Percentiles rank a stretch among this genome's conserved stretches.
Conservation (phyloP, 768 basidiomycete genomes). For the Calocybe gangraenosa region DNA sequence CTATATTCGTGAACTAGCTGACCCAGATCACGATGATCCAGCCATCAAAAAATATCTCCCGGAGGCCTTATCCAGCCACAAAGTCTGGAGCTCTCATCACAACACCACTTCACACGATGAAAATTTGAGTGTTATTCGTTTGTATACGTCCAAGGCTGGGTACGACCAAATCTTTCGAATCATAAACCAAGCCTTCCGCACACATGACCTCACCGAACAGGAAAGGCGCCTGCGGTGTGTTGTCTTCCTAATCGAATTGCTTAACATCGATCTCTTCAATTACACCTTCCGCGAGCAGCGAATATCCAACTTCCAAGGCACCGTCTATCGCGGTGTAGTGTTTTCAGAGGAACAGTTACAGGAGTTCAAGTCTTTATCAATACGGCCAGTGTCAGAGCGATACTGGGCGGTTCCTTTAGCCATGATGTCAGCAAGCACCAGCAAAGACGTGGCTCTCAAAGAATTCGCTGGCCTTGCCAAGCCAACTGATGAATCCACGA, state of each 20-base stretch:
- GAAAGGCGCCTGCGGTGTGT: conserved; percentile 10
- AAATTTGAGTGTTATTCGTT: conserved; percentile 11
- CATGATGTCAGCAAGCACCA: conserved; percentile 15
- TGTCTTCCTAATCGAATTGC: conserved; percentile 14
- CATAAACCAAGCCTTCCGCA: conserved; percentile 13
- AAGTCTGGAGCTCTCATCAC: conserved; percentile 7
- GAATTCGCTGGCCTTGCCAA: conserved; percentile 8
- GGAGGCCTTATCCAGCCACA: conserved; percentile 7
- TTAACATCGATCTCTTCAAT: conserved; percentile 15
- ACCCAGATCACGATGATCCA: not conserved
- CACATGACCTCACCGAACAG: conserved; percentile 9
- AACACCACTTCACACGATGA: conserved; percentile 9
- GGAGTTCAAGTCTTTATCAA: conserved; percentile 12
- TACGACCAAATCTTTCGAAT: conserved; percentile 14
- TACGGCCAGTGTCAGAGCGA: conserved; percentile 9
- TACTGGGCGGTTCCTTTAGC: conserved; percentile 15
- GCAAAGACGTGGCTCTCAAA: conserved; percentile 10
- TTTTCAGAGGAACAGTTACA: conserved; percentile 12
- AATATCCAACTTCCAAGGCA: conserved; percentile 9
- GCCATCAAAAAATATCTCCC: conserved; percentile 3
- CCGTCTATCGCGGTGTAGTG: conserved; percentile 11
- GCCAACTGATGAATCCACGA: too few relatives aligned
- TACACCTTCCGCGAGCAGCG: conserved; percentile 8
- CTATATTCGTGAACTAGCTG: conserved; percentile 7
- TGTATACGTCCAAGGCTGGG: conserved; percentile 13